A percentile compares a stretch with the other conserved stretches of the same genome.
Conservation (phyloP, 352 stramenopile species). For the Phytophthora sp. region DNA sequence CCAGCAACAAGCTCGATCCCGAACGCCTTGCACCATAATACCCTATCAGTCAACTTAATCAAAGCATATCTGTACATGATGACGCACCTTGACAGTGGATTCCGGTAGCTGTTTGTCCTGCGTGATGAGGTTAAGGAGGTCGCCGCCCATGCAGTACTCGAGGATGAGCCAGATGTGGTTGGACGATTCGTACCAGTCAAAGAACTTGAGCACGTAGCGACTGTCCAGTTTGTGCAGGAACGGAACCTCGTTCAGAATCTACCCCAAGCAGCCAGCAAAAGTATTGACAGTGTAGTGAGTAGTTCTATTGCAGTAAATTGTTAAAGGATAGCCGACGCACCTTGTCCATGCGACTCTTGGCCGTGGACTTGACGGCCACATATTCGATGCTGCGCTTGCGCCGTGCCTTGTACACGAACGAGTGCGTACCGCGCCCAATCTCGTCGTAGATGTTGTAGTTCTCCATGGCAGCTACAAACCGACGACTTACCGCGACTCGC, state of each 20-base stretch:
- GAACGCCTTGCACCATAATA: slow-evolving; percentile 54
- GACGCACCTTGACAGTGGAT: slow-evolving; percentile 64
- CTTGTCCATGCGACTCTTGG: slow-evolving; percentile 93
- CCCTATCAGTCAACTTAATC: not conserved
- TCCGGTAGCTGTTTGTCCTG: slow-evolving; percentile 89
- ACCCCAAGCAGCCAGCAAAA: too few species aligned
- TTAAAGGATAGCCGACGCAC: too few species aligned
- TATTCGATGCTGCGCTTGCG: slow-evolving; percentile 94
- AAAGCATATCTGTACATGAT: not conserved
- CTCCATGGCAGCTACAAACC: slow-evolving; percentile 67
- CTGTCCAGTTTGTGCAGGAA: slow-evolving; percentile 89
- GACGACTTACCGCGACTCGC: not conserved
- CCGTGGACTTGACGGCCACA: slow-evolving; percentile 93
- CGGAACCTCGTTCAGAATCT: slow-evolving; percentile 90
- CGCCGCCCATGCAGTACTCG: slow-evolving; percentile 93
- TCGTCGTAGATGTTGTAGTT: slow-evolving; percentile 96
- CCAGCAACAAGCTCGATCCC: slow-evolving; percentile 77
- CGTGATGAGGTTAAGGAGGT: slow-evolving; percentile 91
- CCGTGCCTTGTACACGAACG: slow-evolving; percentile 92
- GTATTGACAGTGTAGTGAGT: too few species aligned
- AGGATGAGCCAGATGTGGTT: slow-evolving; percentile 97
- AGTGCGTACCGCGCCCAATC: slow-evolving; percentile 91
- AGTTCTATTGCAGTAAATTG: too few species aligned
- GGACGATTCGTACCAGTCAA: slow-evolving; percentile 96
- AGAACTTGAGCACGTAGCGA: slow-evolving; percentile 91